phyloP scores from a whole-genome alignment of 2,329 filamentous ascomycete genomes.

The Cladosporium sp. region DNA sequence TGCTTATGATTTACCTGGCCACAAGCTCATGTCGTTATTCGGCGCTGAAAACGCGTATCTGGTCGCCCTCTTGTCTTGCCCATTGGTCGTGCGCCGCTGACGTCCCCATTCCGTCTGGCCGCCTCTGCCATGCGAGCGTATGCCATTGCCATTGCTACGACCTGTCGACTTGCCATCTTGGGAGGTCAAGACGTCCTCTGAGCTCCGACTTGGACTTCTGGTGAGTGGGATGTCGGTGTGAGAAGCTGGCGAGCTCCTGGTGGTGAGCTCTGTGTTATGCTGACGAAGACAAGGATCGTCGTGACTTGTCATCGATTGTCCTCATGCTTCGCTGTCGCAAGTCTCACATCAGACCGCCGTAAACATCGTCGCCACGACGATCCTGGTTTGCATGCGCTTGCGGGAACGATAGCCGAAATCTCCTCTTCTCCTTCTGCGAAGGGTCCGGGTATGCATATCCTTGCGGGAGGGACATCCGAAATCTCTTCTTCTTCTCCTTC shows the following conservation, averaged over 20 bases:
- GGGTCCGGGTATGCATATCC: background rate
- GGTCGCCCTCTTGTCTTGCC: background rate
- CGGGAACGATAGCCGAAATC: too few species aligned
- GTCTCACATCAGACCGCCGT: conserved; percentile 16
- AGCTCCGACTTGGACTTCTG: background rate
- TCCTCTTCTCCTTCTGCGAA: background rate
- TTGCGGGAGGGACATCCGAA: background rate
- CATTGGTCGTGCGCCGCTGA: background rate
- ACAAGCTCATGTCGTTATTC: background rate
- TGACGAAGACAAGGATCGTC: background rate
- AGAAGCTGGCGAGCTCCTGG: background rate
- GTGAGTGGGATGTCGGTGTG: background rate
- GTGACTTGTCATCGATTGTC: background rate
- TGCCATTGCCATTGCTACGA: background rate
- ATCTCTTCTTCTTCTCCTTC: background rate
- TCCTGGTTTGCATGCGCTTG: background rate
- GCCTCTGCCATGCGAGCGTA: background rate
- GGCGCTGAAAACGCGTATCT: background rate
- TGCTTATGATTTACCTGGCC: background rate
- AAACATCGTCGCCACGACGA: background rate
- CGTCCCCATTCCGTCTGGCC: background rate
- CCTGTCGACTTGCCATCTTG: background rate
- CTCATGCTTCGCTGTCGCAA: background rate
- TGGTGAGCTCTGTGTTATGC: background rate
- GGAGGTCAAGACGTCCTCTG: background rate